Evolutionary conservation across 257 asterid genomes (phyloP), one percentile per base, ranked within the genome.

Genomic region (Capsicum pubescens): DNA sequence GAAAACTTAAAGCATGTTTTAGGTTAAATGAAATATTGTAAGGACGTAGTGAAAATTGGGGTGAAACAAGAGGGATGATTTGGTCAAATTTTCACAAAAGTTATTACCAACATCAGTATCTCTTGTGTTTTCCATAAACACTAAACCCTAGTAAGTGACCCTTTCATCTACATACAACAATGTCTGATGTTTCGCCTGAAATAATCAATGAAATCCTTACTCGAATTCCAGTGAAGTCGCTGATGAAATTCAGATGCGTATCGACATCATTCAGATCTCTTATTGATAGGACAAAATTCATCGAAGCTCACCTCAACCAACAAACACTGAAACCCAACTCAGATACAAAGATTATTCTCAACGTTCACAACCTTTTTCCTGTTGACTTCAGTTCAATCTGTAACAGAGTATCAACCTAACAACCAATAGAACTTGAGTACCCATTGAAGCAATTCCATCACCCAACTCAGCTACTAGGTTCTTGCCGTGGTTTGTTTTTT

Each of bases 221-320:
- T 71, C 92, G 93, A 14, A 88, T 93, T 21, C 95, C 95, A 32
- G 89, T 90, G 44, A 86, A 86, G 60, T 59, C 92, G 9, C 90
- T 93, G n/a, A 82, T 88, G 79, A 92, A 91, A 15, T 90, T 89
- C 84, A 88, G 93, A 9, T 86, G 87, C 83, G 94, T 93, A 0
- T 84, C 91, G 3, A 91, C 86, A 44, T 35, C 85, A 1, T 92
- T 94, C 93, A 84, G 91, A 7, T 26, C 42, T 63, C 71, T 88
- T 12, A 91, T 93, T 15, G 95, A 91, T 87, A 84, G 90, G 55
- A 72, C 81, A 2, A 86, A 55, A 16, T 93, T 93, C 83, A 79
- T 87, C 64, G 89, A 89, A 81, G 72, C 81, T 80, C 97, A 93
- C 79, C 57, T 90, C 32, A 60, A 60, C 13, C 85, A 64, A n/a